Conservation (phyloP, 257 asterid species). For the Solanum dulcamara region DNA sequence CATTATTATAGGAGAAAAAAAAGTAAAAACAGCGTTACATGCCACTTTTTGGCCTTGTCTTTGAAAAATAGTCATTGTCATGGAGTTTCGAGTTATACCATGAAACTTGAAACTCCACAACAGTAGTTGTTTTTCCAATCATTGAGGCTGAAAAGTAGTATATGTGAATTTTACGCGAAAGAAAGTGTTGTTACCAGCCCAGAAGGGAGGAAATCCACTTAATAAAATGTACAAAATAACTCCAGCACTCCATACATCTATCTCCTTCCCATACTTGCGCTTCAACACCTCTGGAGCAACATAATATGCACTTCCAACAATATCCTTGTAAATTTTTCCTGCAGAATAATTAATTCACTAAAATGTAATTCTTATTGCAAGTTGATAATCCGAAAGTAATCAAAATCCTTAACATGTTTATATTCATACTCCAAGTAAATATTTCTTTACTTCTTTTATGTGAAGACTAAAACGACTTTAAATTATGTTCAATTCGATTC, state of each 20-base stretch:
- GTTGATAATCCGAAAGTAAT: not conserved
- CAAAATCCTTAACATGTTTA: not conserved
- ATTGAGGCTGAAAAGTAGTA: not conserved
- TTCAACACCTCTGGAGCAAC: conserved; percentile 30
- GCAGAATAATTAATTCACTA: not conserved
- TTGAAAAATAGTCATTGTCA: not conserved
- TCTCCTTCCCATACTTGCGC: conserved; percentile 22
- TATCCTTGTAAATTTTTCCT: conserved; percentile 17
- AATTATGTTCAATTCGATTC: not conserved
- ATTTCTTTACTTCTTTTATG: not conserved
- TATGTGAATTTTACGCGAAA: not conserved
- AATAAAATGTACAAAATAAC: conserved; percentile 29
- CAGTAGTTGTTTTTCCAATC: not conserved
- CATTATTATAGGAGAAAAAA: too few relatives aligned
- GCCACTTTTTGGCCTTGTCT: not conserved
- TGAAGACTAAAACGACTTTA: too few relatives aligned
- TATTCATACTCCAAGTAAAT: not conserved
- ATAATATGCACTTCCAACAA: conserved; percentile 34
- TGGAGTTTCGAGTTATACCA: not conserved
- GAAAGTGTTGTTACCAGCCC: conserved; percentile 7
- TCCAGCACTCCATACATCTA: conserved; percentile 42
- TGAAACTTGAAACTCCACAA: not conserved
- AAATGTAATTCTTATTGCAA: not conserved
- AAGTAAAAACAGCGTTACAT: not conserved
- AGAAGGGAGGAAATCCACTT: conserved; percentile 31